These are phyloP conservation scores for Chlorencoelia australis DNA, from an alignment of 2,329 filamentous ascomycete genomes.

Conservation along the genomic window DNA sequence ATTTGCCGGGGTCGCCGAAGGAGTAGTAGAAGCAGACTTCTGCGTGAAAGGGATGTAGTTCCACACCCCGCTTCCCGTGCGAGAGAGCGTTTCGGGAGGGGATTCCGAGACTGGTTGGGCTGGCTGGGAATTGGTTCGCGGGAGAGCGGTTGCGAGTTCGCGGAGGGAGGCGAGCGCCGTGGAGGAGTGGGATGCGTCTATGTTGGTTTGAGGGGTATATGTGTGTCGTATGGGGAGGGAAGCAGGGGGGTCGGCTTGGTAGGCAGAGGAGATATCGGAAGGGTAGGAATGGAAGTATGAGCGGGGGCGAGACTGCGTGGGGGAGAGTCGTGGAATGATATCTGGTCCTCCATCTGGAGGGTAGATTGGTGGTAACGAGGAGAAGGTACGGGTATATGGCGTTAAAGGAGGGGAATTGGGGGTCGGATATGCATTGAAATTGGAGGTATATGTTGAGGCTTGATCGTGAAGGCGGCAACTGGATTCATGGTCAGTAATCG, in stretches of 20 bases:
- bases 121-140: slow-evolving; percentile 7
- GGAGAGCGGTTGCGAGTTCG: slow-evolving; percentile 22
- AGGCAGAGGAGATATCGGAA: slow-evolving; percentile 13
- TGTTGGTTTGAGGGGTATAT: slow-evolving; percentile 4
- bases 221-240: slow-evolving; percentile 28
- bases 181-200: slow-evolving; percentile 10
- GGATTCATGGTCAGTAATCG: neutral
- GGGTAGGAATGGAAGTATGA: slow-evolving; percentile 41
- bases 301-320: slow-evolving; percentile 48
- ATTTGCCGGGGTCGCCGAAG: slow-evolving; percentile 18
- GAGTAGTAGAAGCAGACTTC: slow-evolving; percentile 16
- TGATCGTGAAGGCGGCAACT: slow-evolving; percentile 24
- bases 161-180: slow-evolving; percentile 21
- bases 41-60: slow-evolving; percentile 24
- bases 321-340: slow-evolving; percentile 54
- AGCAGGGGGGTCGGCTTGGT: slow-evolving; percentile 28
- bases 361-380: slow-evolving; percentile 31
- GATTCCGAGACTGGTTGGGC: slow-evolving; percentile 3
- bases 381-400: slow-evolving; percentile 15
- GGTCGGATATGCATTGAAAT: slow-evolving; percentile 14
- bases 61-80: slow-evolving; percentile 20
- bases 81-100: slow-evolving; percentile 11
- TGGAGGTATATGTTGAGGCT: slow-evolving; percentile 12
- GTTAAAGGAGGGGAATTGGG: slow-evolving; percentile 27
- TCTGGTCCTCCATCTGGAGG: slow-evolving; percentile 43